Conservation (phyloP, 2,329 filamentous ascomycete genomes). For the Colletotrichum eleusines region DNA sequence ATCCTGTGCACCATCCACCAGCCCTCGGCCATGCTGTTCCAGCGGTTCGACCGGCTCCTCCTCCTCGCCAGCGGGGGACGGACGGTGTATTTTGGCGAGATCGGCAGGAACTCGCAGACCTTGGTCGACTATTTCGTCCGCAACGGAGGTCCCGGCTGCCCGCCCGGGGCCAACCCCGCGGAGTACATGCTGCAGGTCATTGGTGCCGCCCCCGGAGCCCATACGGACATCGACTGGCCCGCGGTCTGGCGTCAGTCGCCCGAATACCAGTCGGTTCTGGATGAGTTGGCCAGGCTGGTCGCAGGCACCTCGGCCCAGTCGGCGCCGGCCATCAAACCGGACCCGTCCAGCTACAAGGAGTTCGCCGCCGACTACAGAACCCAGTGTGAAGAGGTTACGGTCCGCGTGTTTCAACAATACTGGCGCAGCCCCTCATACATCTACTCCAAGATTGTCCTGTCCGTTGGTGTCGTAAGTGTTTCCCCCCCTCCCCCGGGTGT, state of each 20-base stretch:
- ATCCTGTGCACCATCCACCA: conserved; percentile 48
- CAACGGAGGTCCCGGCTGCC: conserved; percentile 62
- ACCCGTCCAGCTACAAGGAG: conserved; percentile 48
- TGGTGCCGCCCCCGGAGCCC: conserved; percentile 56
- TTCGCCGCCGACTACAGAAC: conserved; percentile 49
- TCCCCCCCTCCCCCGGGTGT: no score
- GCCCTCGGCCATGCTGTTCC: conserved; percentile 41
- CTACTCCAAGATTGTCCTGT: conserved; percentile 64
- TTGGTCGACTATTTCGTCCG: conserved; percentile 65
- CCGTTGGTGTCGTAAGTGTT: conserved; percentile 36
- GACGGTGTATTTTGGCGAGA: conserved; percentile 66
- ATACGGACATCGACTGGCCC: conserved; percentile 62
- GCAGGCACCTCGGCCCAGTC: not conserved
- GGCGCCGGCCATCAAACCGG: not conserved
- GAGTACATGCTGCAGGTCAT: conserved; percentile 58
- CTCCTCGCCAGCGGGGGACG: conserved; percentile 45
- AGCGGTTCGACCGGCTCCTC: conserved; percentile 42
- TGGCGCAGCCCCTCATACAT: conserved; percentile 67
- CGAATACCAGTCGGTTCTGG: conserved; percentile 51
- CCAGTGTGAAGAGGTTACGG: conserved; percentile 50
- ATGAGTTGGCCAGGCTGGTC: conserved; percentile 23
- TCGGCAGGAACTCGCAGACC: conserved; percentile 61
- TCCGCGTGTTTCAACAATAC: conserved; percentile 54
- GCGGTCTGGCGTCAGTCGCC: conserved; percentile 58
- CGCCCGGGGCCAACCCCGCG: conserved; percentile 62